Evolutionary conservation across 352 stramenopile species (phyloP).

Genomic region (Phytophthora constricta): DNA sequence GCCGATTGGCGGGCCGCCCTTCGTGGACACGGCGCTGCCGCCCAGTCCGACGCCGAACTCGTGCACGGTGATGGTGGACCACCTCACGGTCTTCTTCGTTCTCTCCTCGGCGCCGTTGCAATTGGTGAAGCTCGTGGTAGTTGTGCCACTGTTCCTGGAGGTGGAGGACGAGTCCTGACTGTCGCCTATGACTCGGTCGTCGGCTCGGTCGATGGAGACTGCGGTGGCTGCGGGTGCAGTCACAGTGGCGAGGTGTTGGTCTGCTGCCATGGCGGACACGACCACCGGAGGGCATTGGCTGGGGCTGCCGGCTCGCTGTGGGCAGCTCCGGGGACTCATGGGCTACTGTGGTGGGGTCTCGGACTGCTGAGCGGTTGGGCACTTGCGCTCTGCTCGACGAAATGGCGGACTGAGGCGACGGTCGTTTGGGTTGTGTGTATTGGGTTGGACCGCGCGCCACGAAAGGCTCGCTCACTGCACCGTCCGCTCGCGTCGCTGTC

Average conservation of each 20-base stretch:
- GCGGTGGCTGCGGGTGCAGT: background rate
- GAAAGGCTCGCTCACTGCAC: background rate
- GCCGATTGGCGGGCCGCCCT: slow-evolving; percentile 65
- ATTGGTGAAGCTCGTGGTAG: background rate
- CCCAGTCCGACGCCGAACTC: slow-evolving; percentile 69
- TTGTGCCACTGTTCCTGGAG: background rate
- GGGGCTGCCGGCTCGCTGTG: background rate
- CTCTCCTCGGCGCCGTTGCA: background rate
- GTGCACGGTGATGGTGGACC: slow-evolving; percentile 57
- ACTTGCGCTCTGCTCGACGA: background rate
- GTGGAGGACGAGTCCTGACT: background rate
- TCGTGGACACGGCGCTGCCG: slow-evolving; percentile 62
- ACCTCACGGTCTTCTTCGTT: slow-evolving; percentile 40
- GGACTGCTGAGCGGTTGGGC: too few species aligned
- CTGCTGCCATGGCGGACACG: background rate
- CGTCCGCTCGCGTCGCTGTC: background rate
- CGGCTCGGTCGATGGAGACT: background rate
- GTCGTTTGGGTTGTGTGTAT: too few species aligned
- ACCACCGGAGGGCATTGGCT: background rate
- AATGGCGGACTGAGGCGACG: background rate
- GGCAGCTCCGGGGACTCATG: background rate
- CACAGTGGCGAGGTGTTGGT: too few species aligned
- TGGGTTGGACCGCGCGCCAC: background rate
- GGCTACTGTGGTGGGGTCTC: background rate
- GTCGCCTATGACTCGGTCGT: background rate